Evolutionary conservation across 177 flowering plant species (phyloP).

Genomic region (Vitis hybrid): DNA sequence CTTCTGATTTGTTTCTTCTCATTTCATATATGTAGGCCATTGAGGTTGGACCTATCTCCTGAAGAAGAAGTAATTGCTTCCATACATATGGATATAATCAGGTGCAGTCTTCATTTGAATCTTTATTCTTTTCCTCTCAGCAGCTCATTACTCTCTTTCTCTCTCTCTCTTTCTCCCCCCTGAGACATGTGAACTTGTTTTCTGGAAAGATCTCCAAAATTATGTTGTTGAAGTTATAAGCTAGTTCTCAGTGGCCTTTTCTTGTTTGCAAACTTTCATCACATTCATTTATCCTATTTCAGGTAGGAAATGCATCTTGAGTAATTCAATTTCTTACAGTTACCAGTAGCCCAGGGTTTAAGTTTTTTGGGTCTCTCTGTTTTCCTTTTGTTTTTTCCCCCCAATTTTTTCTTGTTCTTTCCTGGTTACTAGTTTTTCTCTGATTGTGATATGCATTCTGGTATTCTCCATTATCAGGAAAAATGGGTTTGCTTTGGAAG

Average conservation of each 20-base stretch:
- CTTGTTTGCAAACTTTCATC: background rate
- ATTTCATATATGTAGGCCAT: constrained; percentile 50
- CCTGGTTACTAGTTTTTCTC: background rate
- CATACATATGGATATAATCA: constrained; percentile 84
- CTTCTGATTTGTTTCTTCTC: constrained; percentile 6
- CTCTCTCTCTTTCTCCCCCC: background rate
- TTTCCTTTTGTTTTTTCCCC: no score
- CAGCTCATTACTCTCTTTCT: background rate
- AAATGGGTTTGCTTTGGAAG: constrained; percentile 89
- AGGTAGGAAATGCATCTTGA: background rate
- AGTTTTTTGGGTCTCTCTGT: no score
- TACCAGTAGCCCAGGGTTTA: no score
- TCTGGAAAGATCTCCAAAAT: background rate
- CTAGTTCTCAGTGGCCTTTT: background rate
- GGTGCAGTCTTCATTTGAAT: constrained; percentile 36
- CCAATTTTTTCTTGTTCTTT: no score
- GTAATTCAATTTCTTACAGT: background rate
- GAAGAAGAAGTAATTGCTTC: constrained; percentile 90
- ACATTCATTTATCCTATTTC: background rate
- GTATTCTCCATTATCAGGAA: constrained; percentile 46
- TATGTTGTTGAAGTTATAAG: background rate
- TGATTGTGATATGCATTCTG: background rate
- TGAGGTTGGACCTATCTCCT: constrained; percentile 81
- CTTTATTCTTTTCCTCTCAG: background rate
- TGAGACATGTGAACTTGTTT: background rate